These are phyloP conservation scores for Jamesozyma jinghongensis DNA, from an alignment of 805 yeast species.

Conservation along the genomic window DNA sequence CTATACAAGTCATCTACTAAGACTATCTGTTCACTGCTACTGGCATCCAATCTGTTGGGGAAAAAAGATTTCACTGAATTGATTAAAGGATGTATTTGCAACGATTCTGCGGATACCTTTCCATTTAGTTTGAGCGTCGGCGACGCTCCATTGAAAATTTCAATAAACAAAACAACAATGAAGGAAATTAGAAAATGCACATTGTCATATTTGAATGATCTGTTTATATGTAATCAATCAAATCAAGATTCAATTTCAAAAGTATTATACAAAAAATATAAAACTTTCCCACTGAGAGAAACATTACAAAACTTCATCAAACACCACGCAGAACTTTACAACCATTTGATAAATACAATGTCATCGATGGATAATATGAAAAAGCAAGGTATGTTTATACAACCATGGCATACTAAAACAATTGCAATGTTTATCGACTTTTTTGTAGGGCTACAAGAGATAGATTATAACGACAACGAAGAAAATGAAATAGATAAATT, in stretches of 20 bases:
- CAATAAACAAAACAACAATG: conserved; percentile 7
- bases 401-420: conserved; percentile 8
- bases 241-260: conserved; percentile 8
- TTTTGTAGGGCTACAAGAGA: conserved; percentile 10
- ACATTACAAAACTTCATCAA: conserved; percentile 7
- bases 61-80: conserved; percentile 5
- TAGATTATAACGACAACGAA: conserved; percentile 3
- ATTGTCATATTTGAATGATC: conserved; percentile 13
- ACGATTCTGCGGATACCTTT: background rate
- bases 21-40: conserved; percentile 40
- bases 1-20: conserved; percentile 39
- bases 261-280: conserved; percentile 19
- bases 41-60: conserved; percentile 44
- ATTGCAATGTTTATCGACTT: conserved; percentile 11
- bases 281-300: conserved; percentile 9
- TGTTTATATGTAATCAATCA: conserved; percentile 8
- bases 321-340: conserved; percentile 12
- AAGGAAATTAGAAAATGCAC: conserved; percentile 19
- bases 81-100: conserved; percentile 1
- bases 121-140: conserved; percentile 11
- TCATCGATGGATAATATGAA: conserved; percentile 1
- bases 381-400: conserved; percentile 3
- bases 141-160: conserved; percentile 6
- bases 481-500: background rate
- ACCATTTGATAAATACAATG: conserved; percentile 15